Conservation (phyloP, 108 stramenopile species). For the Fragilaria crotonensis region DNA sequence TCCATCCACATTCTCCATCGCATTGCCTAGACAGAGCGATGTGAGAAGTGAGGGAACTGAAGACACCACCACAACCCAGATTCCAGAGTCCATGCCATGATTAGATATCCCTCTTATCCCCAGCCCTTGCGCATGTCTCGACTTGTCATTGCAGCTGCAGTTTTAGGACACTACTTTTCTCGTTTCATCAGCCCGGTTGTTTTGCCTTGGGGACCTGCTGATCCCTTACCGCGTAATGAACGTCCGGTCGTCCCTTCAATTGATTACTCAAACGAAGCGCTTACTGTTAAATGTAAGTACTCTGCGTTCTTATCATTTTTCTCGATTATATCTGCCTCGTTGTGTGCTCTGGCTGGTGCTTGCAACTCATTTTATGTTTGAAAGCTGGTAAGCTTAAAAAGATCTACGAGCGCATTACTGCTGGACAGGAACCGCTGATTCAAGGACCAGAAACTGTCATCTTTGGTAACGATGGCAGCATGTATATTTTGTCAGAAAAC, state of each 20-base stretch:
- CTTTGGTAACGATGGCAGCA: constrained; percentile 33
- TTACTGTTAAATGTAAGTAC: constrained; percentile 15
- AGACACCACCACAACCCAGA: too few species aligned
- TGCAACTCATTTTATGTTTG: neutral
- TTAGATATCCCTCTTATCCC: too few species aligned
- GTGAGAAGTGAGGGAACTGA: too few species aligned
- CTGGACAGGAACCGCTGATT: constrained; percentile 27
- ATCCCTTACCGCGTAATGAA: neutral
- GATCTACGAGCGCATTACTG: constrained; percentile 41
- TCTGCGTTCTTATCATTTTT: neutral
- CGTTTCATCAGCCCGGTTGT: too few species aligned
- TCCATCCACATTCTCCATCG: too few species aligned
- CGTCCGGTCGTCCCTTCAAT: neutral
- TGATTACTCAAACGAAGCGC: constrained; percentile 18
- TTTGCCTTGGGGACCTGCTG: constrained; percentile 13
- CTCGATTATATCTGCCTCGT: neutral
- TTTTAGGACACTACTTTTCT: too few species aligned
- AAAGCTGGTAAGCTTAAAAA: constrained; percentile 34
- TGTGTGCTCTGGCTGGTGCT: neutral
- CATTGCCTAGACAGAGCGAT: too few species aligned
- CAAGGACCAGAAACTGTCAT: constrained; percentile 52
- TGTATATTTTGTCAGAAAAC: constrained; percentile 48
- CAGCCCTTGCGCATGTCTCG: too few species aligned
- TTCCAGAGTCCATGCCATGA: too few species aligned
- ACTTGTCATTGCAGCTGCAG: too few species aligned